These are phyloP conservation scores for Hypoxylon subgilvum DNA, from an alignment of 495 filamentous ascomycete species.

Conservation along the genomic window DNA sequence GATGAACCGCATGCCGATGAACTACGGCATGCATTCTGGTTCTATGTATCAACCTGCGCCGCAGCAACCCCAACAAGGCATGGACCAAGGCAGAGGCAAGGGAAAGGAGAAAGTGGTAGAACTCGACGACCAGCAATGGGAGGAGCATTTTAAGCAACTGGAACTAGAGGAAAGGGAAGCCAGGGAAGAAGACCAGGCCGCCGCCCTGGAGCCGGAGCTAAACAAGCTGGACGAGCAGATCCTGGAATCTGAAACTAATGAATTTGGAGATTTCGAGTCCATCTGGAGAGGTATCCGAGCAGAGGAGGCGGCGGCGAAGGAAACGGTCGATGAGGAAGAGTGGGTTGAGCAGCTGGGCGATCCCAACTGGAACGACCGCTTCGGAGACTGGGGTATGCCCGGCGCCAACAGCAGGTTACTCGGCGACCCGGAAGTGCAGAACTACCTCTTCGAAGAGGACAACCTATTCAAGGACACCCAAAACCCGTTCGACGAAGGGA, in stretches of 20 bases:
- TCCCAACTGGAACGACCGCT: slow-evolving; percentile 72
- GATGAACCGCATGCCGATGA: slow-evolving; percentile 39
- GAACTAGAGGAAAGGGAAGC: slow-evolving; percentile 69
- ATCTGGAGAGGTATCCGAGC: slow-evolving; percentile 87
- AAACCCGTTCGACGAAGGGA: slow-evolving; percentile 88
- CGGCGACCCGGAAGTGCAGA: slow-evolving; percentile 76
- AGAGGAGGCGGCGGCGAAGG: slow-evolving; percentile 74
- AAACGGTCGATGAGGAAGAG: slow-evolving; percentile 69
- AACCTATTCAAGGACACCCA: slow-evolving; percentile 79
- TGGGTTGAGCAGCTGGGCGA: slow-evolving; percentile 70
- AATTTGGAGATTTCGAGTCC: slow-evolving; percentile 84
- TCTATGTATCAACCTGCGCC: slow-evolving; percentile 64
- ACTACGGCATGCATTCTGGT: slow-evolving; percentile 43
- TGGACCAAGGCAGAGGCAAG: slow-evolving; percentile 64
- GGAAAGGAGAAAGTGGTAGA: slow-evolving; percentile 91
- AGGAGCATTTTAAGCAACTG: slow-evolving; percentile 90
- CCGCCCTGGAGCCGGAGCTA: slow-evolving; percentile 85
- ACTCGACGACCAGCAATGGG: slow-evolving; percentile 92
- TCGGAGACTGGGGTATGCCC: slow-evolving; percentile 53
- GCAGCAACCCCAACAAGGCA: slow-evolving; percentile 50
- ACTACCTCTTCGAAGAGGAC: slow-evolving; percentile 93
- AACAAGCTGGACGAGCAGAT: slow-evolving; percentile 76
- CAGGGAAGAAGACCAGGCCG: slow-evolving; percentile 67
- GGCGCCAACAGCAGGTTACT: slow-evolving; percentile 62
- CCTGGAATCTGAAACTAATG: slow-evolving; percentile 60